These are phyloP conservation scores for Alternaria sp. DNA, from an alignment of 2,329 filamentous ascomycete genomes.

Conservation along the genomic window DNA sequence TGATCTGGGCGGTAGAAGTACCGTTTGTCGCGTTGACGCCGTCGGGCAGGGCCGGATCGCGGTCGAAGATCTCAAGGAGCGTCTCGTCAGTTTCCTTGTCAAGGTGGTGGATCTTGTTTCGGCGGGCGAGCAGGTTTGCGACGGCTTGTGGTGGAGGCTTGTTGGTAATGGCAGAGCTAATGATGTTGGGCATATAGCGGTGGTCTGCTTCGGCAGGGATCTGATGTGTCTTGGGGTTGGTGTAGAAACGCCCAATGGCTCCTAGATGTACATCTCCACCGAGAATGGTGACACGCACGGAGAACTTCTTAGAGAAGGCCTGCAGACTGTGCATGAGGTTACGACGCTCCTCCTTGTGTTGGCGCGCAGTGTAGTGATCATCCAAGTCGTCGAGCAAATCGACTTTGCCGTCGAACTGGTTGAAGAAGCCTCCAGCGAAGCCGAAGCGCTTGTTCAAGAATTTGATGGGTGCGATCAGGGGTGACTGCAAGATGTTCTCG, in stretches of 20 bases:
- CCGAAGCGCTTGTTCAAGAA: conserved; percentile 92
- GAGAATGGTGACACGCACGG: conserved; percentile 67
- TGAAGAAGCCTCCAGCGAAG: conserved; percentile 84
- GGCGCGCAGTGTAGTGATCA: conserved; percentile 84
- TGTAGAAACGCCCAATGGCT: conserved; percentile 71
- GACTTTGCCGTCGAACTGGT: conserved; percentile 84
- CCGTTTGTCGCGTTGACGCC: conserved; percentile 34
- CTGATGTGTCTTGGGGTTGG: conserved; percentile 60
- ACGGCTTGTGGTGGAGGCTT: conserved; percentile 71
- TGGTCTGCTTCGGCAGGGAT: conserved; percentile 66
- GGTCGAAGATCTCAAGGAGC: conserved; percentile 68
- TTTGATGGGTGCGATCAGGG: conserved; percentile 86
- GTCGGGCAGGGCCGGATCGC: conserved; percentile 58
- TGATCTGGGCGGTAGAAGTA: conserved; percentile 25
- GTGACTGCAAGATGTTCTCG: conserved; percentile 88
- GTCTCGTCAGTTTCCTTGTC: conserved; percentile 71
- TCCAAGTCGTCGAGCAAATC: conserved; percentile 72
- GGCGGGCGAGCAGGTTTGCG: conserved; percentile 68
- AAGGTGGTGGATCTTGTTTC: conserved; percentile 72
- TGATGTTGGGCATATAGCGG: conserved; percentile 70
- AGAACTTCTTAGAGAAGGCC: conserved; percentile 62
- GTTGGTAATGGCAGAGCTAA: conserved; percentile 72
- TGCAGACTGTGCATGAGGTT: conserved; percentile 73
- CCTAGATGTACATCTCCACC: conserved; percentile 71
- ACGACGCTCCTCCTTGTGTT: conserved; percentile 88